phyloP scores from a whole-genome alignment of 306 rosid species.

The Cucurbita ficifolia region DNA sequence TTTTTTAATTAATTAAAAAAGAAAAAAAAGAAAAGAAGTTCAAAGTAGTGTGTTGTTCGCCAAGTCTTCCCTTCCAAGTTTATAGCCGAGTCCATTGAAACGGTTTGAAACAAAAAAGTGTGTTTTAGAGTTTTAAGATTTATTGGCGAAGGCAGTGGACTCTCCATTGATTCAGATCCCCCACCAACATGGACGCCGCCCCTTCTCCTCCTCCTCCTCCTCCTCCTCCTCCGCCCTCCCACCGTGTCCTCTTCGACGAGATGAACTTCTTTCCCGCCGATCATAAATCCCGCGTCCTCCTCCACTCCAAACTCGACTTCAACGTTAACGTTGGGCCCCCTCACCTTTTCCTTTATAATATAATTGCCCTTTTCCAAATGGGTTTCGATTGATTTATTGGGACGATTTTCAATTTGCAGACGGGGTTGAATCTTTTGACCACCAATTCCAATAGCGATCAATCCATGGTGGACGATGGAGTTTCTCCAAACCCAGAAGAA shows the following conservation, averaged over 20 bases:
- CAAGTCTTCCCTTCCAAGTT: constrained; percentile 39
- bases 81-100: constrained; percentile 64
- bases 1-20: neutral
- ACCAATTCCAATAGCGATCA: constrained; percentile 48
- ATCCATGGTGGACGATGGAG: constrained; percentile 38
- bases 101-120: constrained; percentile 23
- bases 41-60: constrained; percentile 19
- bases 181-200: neutral
- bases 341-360: neutral
- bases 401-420: constrained; percentile 17
- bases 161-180: constrained; percentile 82
- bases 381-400: neutral
- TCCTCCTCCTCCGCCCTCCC: neutral
- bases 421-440: constrained; percentile 61
- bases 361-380: neutral
- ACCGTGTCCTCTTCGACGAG: constrained; percentile 35
- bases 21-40: neutral
- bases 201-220: constrained; percentile 19
- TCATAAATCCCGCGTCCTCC: neutral
- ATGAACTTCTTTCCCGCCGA: constrained; percentile 53
- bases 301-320: constrained; percentile 8
- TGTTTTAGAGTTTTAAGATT: constrained; percentile 15
- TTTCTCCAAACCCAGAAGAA: constrained; percentile 23
- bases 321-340: constrained; percentile 39
- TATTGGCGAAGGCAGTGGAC: constrained; percentile 61